Evolutionary conservation across 148 eudicot species (phyloP).

Genomic region (Agrostemma githago): DNA sequence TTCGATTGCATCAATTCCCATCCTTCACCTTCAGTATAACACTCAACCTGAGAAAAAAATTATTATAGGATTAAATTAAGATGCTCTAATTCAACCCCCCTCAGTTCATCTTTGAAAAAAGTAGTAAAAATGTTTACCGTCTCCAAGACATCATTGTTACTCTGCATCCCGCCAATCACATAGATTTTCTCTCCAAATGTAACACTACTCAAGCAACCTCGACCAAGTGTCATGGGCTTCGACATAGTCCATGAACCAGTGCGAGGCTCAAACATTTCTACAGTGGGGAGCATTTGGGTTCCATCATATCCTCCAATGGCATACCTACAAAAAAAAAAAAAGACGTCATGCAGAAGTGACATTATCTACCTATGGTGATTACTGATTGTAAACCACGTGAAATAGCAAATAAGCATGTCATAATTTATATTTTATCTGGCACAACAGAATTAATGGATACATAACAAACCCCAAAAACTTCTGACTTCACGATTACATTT

Average conservation of each 20-base stretch:
- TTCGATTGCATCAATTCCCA: slow-evolving; percentile 49
- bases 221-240: slow-evolving; percentile 47
- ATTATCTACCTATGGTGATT: not conserved
- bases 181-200: slow-evolving; percentile 42
- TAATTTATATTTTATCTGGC: too few species aligned
- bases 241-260: slow-evolving; percentile 50
- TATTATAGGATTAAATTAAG: not conserved
- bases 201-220: slow-evolving; percentile 46
- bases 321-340: slow-evolving; percentile 35
- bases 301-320: slow-evolving; percentile 76
- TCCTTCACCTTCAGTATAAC: slow-evolving; percentile 53
- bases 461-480: too few species aligned
- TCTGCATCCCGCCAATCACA: slow-evolving; percentile 48
- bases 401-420: not conserved
- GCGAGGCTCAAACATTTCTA: slow-evolving; percentile 68
- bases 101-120: too few species aligned
- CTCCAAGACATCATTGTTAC: slow-evolving; percentile 25
- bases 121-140: slow-evolving; percentile 29
- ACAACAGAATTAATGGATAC: too few species aligned
- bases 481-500: too few species aligned
- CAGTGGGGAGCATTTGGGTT: slow-evolving; percentile 39
- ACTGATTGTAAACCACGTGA: not conserved
- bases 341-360: not conserved
- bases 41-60: slow-evolving; percentile 52
- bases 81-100: not conserved